These are phyloP conservation scores for Coniophora puteana DNA, from an alignment of 1,284 basidiomycete species.

Conservation along the genomic window DNA sequence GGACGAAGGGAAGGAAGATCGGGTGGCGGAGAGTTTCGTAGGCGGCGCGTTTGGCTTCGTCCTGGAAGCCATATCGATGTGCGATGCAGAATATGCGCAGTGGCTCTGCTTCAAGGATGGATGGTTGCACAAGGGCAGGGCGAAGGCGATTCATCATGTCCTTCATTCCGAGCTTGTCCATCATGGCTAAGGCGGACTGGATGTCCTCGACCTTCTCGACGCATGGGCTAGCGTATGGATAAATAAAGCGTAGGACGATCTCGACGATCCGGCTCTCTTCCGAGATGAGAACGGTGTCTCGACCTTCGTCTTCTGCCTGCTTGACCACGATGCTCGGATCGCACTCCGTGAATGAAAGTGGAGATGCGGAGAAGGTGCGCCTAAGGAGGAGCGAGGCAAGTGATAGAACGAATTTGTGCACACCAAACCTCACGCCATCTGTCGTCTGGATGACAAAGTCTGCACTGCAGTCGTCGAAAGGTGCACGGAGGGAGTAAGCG, in stretches of 20 bases:
- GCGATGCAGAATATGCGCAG: slow-evolving; percentile 30
- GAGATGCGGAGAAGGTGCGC: slow-evolving; percentile 26
- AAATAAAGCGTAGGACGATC: slow-evolving; percentile 28
- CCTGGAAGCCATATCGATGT: slow-evolving; percentile 16
- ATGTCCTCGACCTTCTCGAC: slow-evolving; percentile 29
- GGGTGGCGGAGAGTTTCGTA: slow-evolving; percentile 25
- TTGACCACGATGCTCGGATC: slow-evolving; percentile 16
- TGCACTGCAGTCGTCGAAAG: slow-evolving; percentile 29
- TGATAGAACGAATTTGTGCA: slow-evolving; percentile 28
- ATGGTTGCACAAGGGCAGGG: slow-evolving; percentile 15
- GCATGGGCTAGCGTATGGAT: slow-evolving; percentile 25
- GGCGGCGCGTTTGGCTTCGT: slow-evolving; percentile 24
- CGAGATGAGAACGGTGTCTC: slow-evolving; percentile 23
- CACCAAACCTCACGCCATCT: slow-evolving; percentile 26
- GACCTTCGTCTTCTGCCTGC: slow-evolving; percentile 17
- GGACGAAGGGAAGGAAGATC: slow-evolving; percentile 29
- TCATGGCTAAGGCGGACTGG: slow-evolving; percentile 28
- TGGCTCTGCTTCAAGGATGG: slow-evolving; percentile 25
- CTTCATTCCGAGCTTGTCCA: slow-evolving; percentile 29
- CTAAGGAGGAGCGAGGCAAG: slow-evolving; percentile 27
- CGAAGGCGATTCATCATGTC: slow-evolving; percentile 27
- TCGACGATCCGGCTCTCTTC: slow-evolving; percentile 27
- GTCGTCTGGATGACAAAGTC: slow-evolving; percentile 28
- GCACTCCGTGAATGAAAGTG: slow-evolving; percentile 19
- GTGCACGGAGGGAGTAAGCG: slow-evolving; percentile 18